These are phyloP conservation scores for Cinchona pubescens DNA, from an alignment of 257 asterid species.

Conservation along the genomic window DNA sequence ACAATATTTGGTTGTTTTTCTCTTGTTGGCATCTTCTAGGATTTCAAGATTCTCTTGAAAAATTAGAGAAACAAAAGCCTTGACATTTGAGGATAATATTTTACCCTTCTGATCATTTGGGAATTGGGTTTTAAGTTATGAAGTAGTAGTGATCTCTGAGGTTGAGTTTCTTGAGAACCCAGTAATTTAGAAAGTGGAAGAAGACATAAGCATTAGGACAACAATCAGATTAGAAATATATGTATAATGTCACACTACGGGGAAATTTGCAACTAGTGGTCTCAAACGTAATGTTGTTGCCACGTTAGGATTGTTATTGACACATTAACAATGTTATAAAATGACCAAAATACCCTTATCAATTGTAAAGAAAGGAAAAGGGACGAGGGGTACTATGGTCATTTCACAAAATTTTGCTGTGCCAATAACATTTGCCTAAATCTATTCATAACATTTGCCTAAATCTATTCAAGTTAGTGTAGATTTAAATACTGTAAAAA, in stretches of 20 bases:
- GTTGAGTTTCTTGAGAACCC: not conserved
- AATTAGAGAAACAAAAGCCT: not conserved
- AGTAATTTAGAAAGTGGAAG: not conserved
- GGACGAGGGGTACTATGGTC: too few relatives aligned
- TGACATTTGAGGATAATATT: not conserved
- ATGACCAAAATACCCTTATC: too few relatives aligned
- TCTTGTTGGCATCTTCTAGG: not conserved
- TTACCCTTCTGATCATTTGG: not conserved
- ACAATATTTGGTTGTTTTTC: not conserved
- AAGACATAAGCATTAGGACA: constrained; percentile 16
- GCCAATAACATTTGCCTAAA: too few relatives aligned
- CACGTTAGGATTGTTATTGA: too few relatives aligned
- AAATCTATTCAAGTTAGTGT: too few relatives aligned
- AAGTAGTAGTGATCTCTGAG: not conserved
- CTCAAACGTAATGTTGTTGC: too few relatives aligned
- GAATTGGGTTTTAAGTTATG: not conserved
- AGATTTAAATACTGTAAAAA: too few relatives aligned
- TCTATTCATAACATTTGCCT: too few relatives aligned
- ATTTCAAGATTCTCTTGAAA: constrained; percentile 6
- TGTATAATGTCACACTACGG: not conserved
- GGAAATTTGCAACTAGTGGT: not conserved
- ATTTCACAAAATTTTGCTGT: too few relatives aligned
- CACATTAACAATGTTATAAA: too few relatives aligned
- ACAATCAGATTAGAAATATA: not conserved
- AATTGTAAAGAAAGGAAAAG: too few relatives aligned